A percentile compares a stretch with the other conserved stretches of the same genome.
Evolutionary conservation across 306 rosid genomes (phyloP).

Genomic region (Glycine soja): DNA sequence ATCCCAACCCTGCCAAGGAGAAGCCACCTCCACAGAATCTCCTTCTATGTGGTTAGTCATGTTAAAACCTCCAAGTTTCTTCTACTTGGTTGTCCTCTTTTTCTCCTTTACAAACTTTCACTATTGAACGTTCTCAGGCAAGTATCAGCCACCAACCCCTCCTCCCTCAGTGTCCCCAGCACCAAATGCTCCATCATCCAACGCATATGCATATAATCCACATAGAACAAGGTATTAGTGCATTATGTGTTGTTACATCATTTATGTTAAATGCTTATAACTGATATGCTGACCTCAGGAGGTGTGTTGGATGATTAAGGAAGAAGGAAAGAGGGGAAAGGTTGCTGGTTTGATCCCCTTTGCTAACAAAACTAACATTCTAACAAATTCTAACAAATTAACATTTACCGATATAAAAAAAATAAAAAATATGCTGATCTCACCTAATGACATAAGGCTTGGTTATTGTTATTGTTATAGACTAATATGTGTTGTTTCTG

Average conservation of each 20-base stretch:
- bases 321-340: no score
- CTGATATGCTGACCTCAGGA: no score
- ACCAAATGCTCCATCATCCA: constrained; percentile 11
- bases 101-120: background rate
- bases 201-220: background rate
- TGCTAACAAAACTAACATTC: no score
- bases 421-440: no score
- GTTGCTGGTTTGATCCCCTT: no score
- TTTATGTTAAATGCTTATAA: constrained; percentile 26
- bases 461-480: no score
- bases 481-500: no score
- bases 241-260: background rate
- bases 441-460: no score
- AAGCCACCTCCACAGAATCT: constrained; percentile 66
- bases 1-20: constrained; percentile 78
- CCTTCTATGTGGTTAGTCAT: constrained; percentile 74
- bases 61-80: background rate
- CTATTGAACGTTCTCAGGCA: constrained; percentile 47
- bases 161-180: constrained; percentile 26
- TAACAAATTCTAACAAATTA: no score
- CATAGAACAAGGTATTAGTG: constrained; percentile 55
- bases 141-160: constrained; percentile 33
- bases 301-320: no score
- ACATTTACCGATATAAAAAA: no score
- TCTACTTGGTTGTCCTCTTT: background rate